phyloP scores from a whole-genome alignment of 2,329 filamentous ascomycete genomes.

The Ophiostoma australiae region DNA sequence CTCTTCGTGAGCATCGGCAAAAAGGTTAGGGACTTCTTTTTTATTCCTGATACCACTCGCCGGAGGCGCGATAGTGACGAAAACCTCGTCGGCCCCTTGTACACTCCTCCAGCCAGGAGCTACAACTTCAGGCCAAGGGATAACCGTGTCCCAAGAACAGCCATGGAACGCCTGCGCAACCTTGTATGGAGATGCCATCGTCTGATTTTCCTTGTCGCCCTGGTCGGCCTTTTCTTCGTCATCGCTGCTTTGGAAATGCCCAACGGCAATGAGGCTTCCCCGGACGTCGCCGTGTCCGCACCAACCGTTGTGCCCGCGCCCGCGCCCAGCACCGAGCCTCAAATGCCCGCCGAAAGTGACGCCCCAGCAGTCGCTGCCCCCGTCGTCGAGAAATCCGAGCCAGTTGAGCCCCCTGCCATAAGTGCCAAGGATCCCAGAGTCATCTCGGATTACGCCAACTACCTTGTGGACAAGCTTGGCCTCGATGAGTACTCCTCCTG shows the following conservation, averaged over 20 bases:
- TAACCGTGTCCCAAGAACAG: background rate
- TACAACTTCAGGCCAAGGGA: background rate
- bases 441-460: constrained; percentile 28
- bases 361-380: background rate
- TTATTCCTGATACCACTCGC: background rate
- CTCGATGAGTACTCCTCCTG: constrained; percentile 31
- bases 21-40: background rate
- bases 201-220: background rate
- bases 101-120: background rate
- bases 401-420: background rate
- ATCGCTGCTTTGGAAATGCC: background rate
- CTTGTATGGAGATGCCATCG: background rate
- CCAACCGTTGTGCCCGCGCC: no score
- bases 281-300: background rate
- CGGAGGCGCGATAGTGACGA: background rate
- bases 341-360: background rate
- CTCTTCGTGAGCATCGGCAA: background rate
- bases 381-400: background rate
- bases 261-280: background rate
- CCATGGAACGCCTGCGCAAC: background rate
- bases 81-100: background rate
- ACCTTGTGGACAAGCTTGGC: constrained; percentile 30
- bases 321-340: no score
- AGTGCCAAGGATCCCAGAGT: background rate
- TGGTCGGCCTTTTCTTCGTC: background rate